phyloP scores from a whole-genome alignment of 768 basidiomycete species.

The Suillus subaureus region DNA sequence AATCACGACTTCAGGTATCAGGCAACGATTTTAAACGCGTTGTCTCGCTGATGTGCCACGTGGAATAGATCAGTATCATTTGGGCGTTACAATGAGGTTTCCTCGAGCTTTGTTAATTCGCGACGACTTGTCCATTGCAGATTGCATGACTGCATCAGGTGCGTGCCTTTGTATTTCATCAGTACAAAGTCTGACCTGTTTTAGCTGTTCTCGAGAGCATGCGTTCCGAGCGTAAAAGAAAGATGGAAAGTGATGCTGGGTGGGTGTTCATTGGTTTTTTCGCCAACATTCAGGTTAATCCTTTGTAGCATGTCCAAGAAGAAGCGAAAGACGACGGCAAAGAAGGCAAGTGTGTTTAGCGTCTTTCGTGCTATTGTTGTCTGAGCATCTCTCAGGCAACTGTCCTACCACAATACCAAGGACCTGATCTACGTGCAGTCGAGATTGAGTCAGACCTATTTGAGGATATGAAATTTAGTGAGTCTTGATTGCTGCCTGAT shows the following conservation, averaged over 20 bases:
- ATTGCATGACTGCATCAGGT: conserved; percentile 77
- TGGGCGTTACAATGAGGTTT: conserved; percentile 92
- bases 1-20: conserved; percentile 70
- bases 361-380: background rate
- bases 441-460: conserved; percentile 68
- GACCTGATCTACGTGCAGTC: conserved; percentile 63
- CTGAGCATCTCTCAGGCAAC: conserved; percentile 41
- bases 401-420: conserved; percentile 67
- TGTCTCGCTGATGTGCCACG: background rate
- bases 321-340: conserved; percentile 25
- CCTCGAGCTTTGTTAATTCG: conserved; percentile 82
- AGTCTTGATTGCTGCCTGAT: conserved; percentile 27
- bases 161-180: conserved; percentile 5
- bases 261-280: conserved; percentile 24
- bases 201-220: conserved; percentile 62
- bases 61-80: conserved; percentile 71
- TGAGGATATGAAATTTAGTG: conserved; percentile 78
- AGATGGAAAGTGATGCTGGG: conserved; percentile 66
- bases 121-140: conserved; percentile 71
- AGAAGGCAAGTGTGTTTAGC: conserved; percentile 25
- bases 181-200: background rate
- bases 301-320: conserved; percentile 36
- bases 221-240: conserved; percentile 70
- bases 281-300: background rate
- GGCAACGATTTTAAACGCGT: conserved; percentile 9